Conservation (phyloP, 441 rosid species). For the Erodium texanum region DNA sequence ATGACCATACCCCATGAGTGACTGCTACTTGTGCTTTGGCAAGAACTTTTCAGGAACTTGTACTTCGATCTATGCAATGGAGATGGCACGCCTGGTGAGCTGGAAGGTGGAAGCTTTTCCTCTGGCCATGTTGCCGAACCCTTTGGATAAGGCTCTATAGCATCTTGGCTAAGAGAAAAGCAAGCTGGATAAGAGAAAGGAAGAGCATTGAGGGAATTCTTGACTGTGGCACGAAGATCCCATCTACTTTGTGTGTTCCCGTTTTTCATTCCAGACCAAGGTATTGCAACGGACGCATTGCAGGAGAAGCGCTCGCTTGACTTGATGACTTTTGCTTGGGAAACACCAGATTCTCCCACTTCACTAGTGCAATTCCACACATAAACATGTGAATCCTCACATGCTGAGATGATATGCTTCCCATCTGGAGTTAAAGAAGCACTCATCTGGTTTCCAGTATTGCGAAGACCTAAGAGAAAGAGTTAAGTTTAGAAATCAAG, state of each 20-base stretch:
- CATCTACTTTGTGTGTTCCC: conserved; percentile 21
- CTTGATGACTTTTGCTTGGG: conserved; percentile 37
- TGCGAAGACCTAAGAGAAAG: conserved; percentile 36
- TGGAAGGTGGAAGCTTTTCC: conserved; percentile 63
- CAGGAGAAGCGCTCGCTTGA: conserved; percentile 71
- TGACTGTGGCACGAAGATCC: conserved; percentile 22
- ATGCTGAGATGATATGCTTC: conserved; percentile 78
- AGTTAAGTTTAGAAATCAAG: conserved; percentile 12
- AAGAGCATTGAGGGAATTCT: conserved; percentile 22
- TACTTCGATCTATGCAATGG: conserved; percentile 49
- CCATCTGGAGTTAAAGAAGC: conserved; percentile 74
- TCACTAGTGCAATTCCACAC: conserved; percentile 54
- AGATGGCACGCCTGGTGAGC: conserved; percentile 29
- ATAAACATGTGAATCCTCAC: conserved; percentile 71
- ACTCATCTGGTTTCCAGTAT: conserved; percentile 51
- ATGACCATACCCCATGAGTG: conserved; percentile 89
- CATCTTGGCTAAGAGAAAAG: conserved; percentile 52
- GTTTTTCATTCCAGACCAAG: conserved; percentile 63
- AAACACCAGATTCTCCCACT: conserved; percentile 24
- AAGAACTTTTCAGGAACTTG: conserved; percentile 55
- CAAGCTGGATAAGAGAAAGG: conserved; percentile 30
- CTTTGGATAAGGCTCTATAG: conserved; percentile 63
- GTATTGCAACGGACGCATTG: conserved; percentile 69
- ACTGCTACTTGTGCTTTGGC: conserved; percentile 48
- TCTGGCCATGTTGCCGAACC: conserved; percentile 96